phyloP scores from a whole-genome alignment of 2,329 filamentous ascomycete genomes.

The Monosporascus ibericus region DNA sequence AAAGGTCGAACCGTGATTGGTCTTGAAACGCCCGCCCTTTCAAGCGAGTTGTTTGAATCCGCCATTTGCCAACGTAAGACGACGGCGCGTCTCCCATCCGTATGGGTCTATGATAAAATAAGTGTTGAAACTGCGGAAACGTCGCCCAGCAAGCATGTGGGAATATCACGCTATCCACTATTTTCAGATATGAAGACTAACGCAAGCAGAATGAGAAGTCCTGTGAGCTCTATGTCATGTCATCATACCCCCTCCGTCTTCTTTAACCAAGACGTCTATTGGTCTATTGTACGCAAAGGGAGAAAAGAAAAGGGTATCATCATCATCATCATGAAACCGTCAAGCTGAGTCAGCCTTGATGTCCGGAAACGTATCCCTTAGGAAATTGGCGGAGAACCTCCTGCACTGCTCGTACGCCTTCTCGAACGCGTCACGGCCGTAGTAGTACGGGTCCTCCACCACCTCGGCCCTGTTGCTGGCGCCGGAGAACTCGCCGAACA shows the following conservation, averaged over 20 bases:
- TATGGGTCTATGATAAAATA: no score
- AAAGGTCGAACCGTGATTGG: not conserved
- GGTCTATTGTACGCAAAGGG: not conserved
- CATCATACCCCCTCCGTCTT: not conserved
- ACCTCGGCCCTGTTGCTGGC: slow-evolving; percentile 56
- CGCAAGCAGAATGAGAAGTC: no score
- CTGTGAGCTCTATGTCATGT: no score
- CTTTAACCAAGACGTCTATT: not conserved
- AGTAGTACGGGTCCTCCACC: slow-evolving; percentile 88
- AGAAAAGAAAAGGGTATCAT: not conserved
- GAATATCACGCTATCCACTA: no score
- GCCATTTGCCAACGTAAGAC: not conserved
- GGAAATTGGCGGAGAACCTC: slow-evolving; percentile 70
- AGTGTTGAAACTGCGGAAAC: no score
- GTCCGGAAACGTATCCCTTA: slow-evolving; percentile 51
- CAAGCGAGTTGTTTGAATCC: not conserved
- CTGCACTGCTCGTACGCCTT: slow-evolving; percentile 79
- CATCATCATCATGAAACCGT: not conserved
- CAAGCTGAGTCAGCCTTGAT: slow-evolving; percentile 2
- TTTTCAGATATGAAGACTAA: no score
- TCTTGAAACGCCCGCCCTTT: not conserved
- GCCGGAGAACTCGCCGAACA: slow-evolving; percentile 80
- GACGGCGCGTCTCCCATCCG: not conserved
- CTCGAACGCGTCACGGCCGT: slow-evolving; percentile 73
- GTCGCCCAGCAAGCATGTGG: no score